Evolutionary conservation across 75 land plant genomes (phyloP).

Genomic region (Cupressus sempervirens): DNA sequence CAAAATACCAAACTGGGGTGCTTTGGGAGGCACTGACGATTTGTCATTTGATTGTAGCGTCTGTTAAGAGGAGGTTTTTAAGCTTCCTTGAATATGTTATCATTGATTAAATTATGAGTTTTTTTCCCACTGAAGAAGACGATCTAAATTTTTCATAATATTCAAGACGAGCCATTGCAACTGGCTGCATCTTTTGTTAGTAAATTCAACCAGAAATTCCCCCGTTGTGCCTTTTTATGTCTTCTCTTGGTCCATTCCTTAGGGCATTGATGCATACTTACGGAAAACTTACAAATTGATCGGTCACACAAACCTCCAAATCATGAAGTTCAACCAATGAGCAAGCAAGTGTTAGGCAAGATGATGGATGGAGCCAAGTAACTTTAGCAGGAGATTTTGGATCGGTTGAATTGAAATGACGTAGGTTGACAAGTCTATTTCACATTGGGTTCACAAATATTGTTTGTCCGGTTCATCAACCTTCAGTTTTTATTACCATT

Average conservation of each 20-base stretch:
- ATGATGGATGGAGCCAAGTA: not conserved
- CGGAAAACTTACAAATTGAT: not conserved
- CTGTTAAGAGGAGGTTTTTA: no score
- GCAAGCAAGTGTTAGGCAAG: not conserved
- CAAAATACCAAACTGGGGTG: no score
- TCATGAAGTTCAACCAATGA: not conserved
- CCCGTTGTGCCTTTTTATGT: not conserved
- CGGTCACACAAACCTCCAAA: not conserved
- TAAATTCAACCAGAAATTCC: not conserved
- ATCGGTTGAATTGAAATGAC: not conserved
- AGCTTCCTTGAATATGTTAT: no score
- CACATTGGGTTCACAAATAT: not conserved
- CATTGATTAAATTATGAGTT: not conserved
- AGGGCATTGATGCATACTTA: not conserved
- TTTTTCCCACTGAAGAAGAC: not conserved
- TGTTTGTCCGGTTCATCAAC: not conserved
- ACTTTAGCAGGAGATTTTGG: not conserved
- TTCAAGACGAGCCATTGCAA: not conserved
- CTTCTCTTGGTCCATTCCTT: not conserved
- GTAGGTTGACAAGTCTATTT: not conserved
- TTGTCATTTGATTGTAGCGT: no score
- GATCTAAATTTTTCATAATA: not conserved
- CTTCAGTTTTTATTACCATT: not conserved
- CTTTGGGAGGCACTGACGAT: no score
- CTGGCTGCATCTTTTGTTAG: not conserved